Evolutionary conservation across 2,329 filamentous ascomycete species (phyloP), one percentile per base, ranked within the genome.

Genomic region (Pseudocercospora vitis): DNA sequence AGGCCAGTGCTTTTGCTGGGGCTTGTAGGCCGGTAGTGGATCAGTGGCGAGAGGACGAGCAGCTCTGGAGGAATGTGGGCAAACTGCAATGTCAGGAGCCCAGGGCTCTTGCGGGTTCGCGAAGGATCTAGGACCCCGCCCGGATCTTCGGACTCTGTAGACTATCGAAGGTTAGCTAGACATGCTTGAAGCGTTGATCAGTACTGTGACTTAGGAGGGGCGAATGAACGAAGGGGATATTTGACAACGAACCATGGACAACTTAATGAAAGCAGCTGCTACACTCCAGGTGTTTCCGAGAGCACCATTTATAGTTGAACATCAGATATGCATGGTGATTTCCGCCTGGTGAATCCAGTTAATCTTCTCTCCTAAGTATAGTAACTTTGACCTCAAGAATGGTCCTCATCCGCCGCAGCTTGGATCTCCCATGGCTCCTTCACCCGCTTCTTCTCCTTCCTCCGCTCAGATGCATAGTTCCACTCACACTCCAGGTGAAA

Each of bases 41-140:
- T 39, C 28, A 29, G 31, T 59, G 57, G 57, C 29, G 57, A 23
- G 44, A 52, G 2, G 40, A 52, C 14, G 50, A 54, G 44, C 31
- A 29, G 35, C 3, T 51, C 9, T 52, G 40, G 42, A 51, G 44
- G 48, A 39, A 33, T n/a, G 48, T 44, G 14, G 44, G 50, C 3
- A 40, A 48, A 28, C 19, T 47, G 28, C 26, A 47, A 7, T 32
- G 44, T 33, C 26, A 31, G 23, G 24, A 47, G 11, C 31, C 26
- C 14, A 47, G 26, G 28, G 14, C 16, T 16, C 37, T 21, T 3
- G 16, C n/a, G 18, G n/a, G 37, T 24, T 11, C 37, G 21, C 21
- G 11, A 24, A 42, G 19, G 8, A 42, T 16, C 11, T 42, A 12
- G 6, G 19, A 7, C 18, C 7, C 21, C n/a, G n/a, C n/a, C n/a